These are phyloP conservation scores for Globisporangium okanoganense DNA, from an alignment of 352 stramenopile genomes.

Conservation along the genomic window DNA sequence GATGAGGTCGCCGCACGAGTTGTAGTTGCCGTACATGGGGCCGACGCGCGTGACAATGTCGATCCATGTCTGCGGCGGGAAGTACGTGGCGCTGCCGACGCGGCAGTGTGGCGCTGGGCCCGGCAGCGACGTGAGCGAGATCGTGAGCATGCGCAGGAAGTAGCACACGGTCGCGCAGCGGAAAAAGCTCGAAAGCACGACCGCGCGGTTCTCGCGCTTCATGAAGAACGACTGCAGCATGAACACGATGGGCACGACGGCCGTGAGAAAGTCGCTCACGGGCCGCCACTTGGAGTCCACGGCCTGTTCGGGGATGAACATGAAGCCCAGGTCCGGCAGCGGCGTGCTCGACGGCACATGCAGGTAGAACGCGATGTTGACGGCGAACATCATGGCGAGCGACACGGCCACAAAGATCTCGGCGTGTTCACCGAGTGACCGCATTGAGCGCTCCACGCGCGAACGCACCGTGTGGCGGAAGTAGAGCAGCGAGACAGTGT, in stretches of 20 bases:
- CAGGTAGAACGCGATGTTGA: conserved; percentile 73
- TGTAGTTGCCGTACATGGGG: conserved; percentile 72
- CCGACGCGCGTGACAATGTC: conserved; percentile 71
- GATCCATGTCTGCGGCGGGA: conserved; percentile 59
- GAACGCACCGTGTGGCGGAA: conserved; percentile 41
- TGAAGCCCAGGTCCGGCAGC: conserved; percentile 70
- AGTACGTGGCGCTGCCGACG: conserved; percentile 42
- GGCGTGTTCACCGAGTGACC: conserved; percentile 43
- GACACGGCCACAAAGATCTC: conserved; percentile 70
- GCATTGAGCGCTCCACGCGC: conserved; percentile 34
- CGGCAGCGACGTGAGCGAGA: conserved; percentile 64
- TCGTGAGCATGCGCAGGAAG: conserved; percentile 60
- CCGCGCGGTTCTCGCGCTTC: conserved; percentile 42
- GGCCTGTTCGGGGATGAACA: conserved; percentile 64
- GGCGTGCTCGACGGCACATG: conserved; percentile 52
- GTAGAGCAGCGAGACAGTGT: conserved; percentile 40
- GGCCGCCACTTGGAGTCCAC: conserved; percentile 54
- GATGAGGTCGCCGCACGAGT: conserved; percentile 73
- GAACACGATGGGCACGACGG: conserved; percentile 53
- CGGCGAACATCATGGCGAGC: conserved; percentile 60
- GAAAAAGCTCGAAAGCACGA: conserved; percentile 59
- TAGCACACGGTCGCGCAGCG: conserved; percentile 68
- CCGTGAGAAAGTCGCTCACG: conserved; percentile 65
- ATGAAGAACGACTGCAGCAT: conserved; percentile 49
- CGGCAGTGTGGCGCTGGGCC: conserved; percentile 68